Percentiles rank a stretch among this genome's conserved stretches.
phyloP scores from a whole-genome alignment of 768 basidiomycete genomes.

The Daedalea quercina region DNA sequence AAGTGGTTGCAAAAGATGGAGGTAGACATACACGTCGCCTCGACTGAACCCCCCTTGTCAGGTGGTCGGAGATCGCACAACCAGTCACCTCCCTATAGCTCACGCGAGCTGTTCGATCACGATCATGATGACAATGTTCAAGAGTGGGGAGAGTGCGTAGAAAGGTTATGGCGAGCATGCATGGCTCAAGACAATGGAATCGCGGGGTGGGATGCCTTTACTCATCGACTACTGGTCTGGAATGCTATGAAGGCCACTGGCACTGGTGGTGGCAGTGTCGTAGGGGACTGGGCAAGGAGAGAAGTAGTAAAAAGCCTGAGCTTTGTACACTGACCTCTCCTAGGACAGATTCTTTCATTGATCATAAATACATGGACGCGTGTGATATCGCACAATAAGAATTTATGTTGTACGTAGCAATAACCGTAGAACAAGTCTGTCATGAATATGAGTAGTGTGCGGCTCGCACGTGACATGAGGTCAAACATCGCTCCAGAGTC shows the following conservation, averaged over 20 bases:
- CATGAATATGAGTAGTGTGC: no score
- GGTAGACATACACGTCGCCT: constrained; percentile 6
- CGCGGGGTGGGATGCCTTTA: constrained; percentile 45
- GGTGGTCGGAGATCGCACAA: background rate
- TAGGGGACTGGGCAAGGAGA: constrained; percentile 54
- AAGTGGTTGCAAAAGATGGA: constrained; percentile 8
- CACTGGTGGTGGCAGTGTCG: constrained; percentile 24
- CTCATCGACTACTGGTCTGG: constrained; percentile 51
- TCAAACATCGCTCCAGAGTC: no score
- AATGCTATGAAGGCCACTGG: constrained; percentile 39
- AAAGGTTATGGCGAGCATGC: constrained; percentile 47
- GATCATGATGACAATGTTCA: constrained; percentile 21
- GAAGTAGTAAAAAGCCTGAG: constrained; percentile 23
- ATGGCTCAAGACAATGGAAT: constrained; percentile 33
- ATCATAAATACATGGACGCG: no score
- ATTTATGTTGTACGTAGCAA: no score
- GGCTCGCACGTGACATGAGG: no score
- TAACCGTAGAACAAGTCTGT: no score
- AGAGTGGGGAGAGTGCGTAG: constrained; percentile 46
- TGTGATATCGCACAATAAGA: no score
- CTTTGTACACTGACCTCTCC: background rate
- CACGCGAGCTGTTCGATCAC: constrained; percentile 25
- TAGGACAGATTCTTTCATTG: no score
- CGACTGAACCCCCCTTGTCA: background rate
- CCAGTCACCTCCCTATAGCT: constrained; percentile 3